A percentile compares a stretch with the other conserved stretches of the same genome.
Evolutionary conservation across 73 alveolate genomes (phyloP).

Genomic region (Uronychia binucleata): DNA sequence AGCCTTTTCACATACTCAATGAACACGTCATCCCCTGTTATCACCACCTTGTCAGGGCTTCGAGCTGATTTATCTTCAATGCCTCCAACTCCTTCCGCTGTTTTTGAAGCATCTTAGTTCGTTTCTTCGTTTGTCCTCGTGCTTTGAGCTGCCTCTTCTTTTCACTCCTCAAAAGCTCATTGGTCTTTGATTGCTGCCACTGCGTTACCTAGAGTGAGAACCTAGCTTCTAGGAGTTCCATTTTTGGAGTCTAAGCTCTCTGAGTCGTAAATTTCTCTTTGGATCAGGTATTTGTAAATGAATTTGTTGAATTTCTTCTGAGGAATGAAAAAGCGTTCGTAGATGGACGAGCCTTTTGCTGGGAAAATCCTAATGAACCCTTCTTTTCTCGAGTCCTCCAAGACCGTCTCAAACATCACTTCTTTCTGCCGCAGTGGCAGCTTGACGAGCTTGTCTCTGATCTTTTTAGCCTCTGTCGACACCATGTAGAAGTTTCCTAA

Average conservation of each 20-base stretch:
- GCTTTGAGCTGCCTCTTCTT: background rate
- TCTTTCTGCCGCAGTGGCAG: conserved; percentile 25
- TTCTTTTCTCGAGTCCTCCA: conserved; percentile 48
- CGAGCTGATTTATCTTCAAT: too few species aligned
- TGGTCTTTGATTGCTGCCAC: background rate
- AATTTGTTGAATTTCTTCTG: conserved; percentile 34
- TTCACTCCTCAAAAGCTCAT: background rate
- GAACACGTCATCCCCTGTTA: conserved; percentile 54
- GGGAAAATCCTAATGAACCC: conserved; percentile 67
- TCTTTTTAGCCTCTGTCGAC: conserved; percentile 1
- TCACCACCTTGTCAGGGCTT: conserved; percentile 22
- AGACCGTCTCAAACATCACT: conserved; percentile 37
- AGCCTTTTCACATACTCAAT: conserved; percentile 43
- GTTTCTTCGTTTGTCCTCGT: conserved; percentile 26
- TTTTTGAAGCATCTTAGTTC: background rate
- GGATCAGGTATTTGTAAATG: conserved; percentile 24
- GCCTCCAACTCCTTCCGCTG: too few species aligned
- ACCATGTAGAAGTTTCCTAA: conserved; percentile 1
- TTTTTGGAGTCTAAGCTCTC: too few species aligned
- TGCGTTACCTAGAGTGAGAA: too few species aligned
- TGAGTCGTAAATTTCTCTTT: background rate
- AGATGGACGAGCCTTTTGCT: conserved; percentile 31
- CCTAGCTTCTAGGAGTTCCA: too few species aligned
- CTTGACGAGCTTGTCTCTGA: conserved; percentile 18
- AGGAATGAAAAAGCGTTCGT: conserved; percentile 35